phyloP scores from a whole-genome alignment of 768 basidiomycete species.

The Phlebiopsis flavidoalba region DNA sequence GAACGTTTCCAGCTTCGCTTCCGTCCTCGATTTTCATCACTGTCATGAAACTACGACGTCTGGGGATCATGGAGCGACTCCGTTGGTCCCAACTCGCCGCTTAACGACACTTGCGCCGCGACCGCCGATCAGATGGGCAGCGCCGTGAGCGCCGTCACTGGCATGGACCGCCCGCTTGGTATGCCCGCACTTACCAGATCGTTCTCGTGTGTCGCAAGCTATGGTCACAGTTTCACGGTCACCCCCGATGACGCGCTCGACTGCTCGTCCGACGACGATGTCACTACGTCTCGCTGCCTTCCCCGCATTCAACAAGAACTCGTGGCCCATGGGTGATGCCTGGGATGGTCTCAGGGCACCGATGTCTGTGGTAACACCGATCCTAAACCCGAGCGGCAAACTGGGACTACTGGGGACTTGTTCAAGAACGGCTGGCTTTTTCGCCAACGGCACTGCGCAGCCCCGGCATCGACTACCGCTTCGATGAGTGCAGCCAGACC shows the following conservation, averaged over 20 bases:
- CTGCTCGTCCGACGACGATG: constrained; percentile 25
- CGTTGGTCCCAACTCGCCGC: constrained; percentile 79
- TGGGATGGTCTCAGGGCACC: constrained; percentile 46
- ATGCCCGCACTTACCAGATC: constrained; percentile 73
- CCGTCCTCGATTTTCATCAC: constrained; percentile 70
- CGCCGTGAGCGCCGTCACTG: constrained; percentile 63
- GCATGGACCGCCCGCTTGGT: constrained; percentile 70
- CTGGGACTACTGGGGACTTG: constrained; percentile 61
- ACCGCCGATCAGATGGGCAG: constrained; percentile 60
- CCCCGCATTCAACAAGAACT: constrained; percentile 43
- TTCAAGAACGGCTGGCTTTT: constrained; percentile 50
- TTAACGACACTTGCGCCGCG: constrained; percentile 71
- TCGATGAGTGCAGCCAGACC: constrained; percentile 69
- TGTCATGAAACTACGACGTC: constrained; percentile 71
- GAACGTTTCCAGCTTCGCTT: constrained; percentile 62
- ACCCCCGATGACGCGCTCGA: constrained; percentile 32
- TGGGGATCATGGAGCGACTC: constrained; percentile 44
- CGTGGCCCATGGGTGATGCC: constrained; percentile 46
- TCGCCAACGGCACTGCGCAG: constrained; percentile 30
- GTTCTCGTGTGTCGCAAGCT: constrained; percentile 74
- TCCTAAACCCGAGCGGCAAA: constrained; percentile 47
- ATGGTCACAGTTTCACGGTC: constrained; percentile 70
- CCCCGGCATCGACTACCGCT: constrained; percentile 45
- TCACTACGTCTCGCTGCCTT: constrained; percentile 40
- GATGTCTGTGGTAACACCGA: constrained; percentile 55